Base-by-base conservation (phyloP, 2,329 filamentous ascomycete species). In the Ophiosphaerella korrae region DNA sequence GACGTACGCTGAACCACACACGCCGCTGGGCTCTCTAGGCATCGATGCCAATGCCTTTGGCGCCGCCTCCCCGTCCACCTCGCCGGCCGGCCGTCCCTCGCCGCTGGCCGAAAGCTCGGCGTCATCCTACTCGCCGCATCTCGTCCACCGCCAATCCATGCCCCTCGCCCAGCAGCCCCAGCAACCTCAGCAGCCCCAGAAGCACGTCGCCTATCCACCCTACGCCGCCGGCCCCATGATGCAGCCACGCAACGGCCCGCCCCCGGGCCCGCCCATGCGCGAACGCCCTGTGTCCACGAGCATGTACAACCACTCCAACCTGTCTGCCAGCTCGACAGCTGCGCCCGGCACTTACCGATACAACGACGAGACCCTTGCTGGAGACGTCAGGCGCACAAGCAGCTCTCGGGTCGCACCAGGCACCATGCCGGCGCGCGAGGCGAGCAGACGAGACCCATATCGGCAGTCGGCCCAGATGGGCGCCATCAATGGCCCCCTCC, bases 361-460 rank as follows among this genome's bases (percentile, higher is more conserved):
- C 62, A 74, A 76, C 48, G 77, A 80, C 52, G 77, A 80, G 34
- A 62, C 68, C 40, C 68, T 72, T 53, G 49, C 62, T 5, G 52
- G 48, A 42, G 64, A 71, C 56, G 63, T 70, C 39, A 55, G 79
- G 51, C 80, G 83, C 67, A 77, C 86, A 55, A 84, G 81, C 60
- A 85, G 88, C 63, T 87, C 88, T 13, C 81, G 87, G 59, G 82
- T 83, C 39, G 82, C 82, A 12, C 80, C 81, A 21, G 81, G 83
- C 29, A 81, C 83, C 36, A 80, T 87, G 40, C 85, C 87, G 2
- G 81, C 84, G 31, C 81, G 89, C 63, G 89, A 92, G 62, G 78
- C 81, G 18, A 91, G 85, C 67, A 84, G 89, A 65, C 82, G 82
- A 66, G 87, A 90, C 54, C 80, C 84, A 26, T 91, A 92, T 70